phyloP scores from a whole-genome alignment of 2,329 filamentous ascomycete genomes.

The Zymoseptoria crescenta region DNA sequence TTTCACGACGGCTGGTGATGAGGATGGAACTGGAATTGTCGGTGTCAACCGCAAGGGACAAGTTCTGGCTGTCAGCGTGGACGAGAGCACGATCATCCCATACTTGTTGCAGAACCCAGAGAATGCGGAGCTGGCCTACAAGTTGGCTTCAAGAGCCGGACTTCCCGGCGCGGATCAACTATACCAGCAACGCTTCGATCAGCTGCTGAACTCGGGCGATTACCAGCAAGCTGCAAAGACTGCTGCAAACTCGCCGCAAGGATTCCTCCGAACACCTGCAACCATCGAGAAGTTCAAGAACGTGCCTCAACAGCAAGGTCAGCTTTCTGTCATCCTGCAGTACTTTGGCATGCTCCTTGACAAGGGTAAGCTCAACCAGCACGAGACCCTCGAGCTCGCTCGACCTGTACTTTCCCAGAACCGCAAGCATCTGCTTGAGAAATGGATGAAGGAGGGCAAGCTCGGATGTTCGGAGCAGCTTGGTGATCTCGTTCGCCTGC shows the following conservation, averaged over 20 bases:
- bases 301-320: constrained; percentile 68
- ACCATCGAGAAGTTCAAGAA: constrained; percentile 96
- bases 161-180: constrained; percentile 90
- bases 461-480: constrained; percentile 93
- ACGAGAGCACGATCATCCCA: constrained; percentile 83
- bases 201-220: constrained; percentile 69
- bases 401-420: constrained; percentile 88
- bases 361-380: constrained; percentile 84
- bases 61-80: constrained; percentile 86
- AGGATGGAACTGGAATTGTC: constrained; percentile 77
- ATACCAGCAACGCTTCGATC: constrained; percentile 88
- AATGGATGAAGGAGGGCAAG: constrained; percentile 96
- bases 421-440: constrained; percentile 90
- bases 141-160: constrained; percentile 88
- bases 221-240: constrained; percentile 89
- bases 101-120: constrained; percentile 96
- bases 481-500: constrained; percentile 83
- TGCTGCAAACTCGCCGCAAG: constrained; percentile 90
- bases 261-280: constrained; percentile 86
- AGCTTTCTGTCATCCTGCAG: constrained; percentile 89
- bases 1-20: constrained; percentile 84
- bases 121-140: constrained; percentile 87
- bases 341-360: constrained; percentile 97
- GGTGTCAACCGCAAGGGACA: constrained; percentile 97
- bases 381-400: constrained; percentile 89